Evolutionary conservation across 176 grass and related monocot species (phyloP).

Genomic region (Neostapfia colusana): DNA sequence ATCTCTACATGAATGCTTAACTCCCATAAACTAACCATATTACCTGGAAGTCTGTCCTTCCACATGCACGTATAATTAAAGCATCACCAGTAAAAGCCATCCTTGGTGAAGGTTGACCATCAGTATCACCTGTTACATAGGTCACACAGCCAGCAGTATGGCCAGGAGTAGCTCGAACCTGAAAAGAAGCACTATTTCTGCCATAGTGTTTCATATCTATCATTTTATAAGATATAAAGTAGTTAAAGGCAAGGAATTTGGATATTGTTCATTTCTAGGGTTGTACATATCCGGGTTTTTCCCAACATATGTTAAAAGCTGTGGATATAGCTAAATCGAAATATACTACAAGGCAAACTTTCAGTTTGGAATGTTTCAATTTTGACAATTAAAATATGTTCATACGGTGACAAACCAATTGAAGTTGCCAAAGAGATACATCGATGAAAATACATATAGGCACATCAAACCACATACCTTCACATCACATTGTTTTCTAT

Average conservation of each 20-base stretch:
- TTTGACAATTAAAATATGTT: slow-evolving; percentile 3
- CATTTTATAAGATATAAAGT: slow-evolving; percentile 5
- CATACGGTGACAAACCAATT: background rate
- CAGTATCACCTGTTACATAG: slow-evolving; percentile 81
- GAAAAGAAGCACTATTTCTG: slow-evolving; percentile 28
- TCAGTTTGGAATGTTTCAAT: background rate
- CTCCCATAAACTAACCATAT: background rate
- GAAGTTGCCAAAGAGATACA: background rate
- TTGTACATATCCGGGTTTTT: background rate
- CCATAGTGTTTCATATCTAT: slow-evolving; percentile 15
- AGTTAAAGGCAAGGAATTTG: background rate
- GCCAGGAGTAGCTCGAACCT: slow-evolving; percentile 92
- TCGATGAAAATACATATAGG: background rate
- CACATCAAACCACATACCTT: slow-evolving; percentile 10
- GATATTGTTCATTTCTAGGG: background rate
- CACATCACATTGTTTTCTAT: background rate
- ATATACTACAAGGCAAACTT: slow-evolving; percentile 10
- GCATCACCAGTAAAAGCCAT: slow-evolving; percentile 97
- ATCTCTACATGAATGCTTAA: slow-evolving; percentile 8
- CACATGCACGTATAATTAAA: slow-evolving; percentile 84
- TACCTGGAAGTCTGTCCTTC: slow-evolving; percentile 99
- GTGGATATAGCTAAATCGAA: background rate
- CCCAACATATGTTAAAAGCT: slow-evolving; percentile 2
- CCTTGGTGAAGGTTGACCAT: slow-evolving; percentile 74
- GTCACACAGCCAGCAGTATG: slow-evolving; percentile 91